Conservation (phyloP, 345 rosid genomes). For the Reutealis trisperma region DNA sequence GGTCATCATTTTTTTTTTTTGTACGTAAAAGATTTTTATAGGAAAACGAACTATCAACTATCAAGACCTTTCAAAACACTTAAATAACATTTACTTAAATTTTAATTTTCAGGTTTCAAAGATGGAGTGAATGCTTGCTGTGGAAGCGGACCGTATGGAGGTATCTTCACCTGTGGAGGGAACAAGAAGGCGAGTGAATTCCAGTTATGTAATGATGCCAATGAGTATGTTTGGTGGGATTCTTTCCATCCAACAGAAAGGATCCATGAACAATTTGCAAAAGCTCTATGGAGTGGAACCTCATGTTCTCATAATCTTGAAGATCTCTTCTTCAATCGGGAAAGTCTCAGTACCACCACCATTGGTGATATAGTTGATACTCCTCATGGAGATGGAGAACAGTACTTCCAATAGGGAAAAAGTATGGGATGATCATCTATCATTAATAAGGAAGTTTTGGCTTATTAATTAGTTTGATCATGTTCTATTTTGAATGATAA, state of each 20-base stretch:
- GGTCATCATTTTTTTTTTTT: too few relatives aligned
- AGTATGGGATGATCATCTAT: background rate
- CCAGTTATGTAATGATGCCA: constrained; percentile 37
- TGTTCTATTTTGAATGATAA: too few relatives aligned
- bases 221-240: constrained; percentile 54
- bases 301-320: constrained; percentile 27
- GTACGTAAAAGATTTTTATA: too few relatives aligned
- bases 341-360: constrained; percentile 20
- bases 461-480: background rate
- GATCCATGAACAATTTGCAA: constrained; percentile 43
- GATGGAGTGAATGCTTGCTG: constrained; percentile 53
- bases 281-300: constrained; percentile 39
- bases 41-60: too few relatives aligned
- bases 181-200: constrained; percentile 24
- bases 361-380: constrained; percentile 44
- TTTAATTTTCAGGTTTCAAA: constrained; percentile 37
- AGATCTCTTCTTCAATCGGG: constrained; percentile 39
- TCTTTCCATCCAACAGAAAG: constrained; percentile 53
- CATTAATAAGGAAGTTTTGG: background rate
- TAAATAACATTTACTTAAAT: too few relatives aligned
- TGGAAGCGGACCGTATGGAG: constrained; percentile 47
- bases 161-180: constrained; percentile 45
- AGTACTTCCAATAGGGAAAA: constrained; percentile 6
- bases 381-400: constrained; percentile 8
- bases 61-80: too few relatives aligned